phyloP scores from a whole-genome alignment of 179 eudicot genomes.

The Heliamphora ciliata region DNA sequence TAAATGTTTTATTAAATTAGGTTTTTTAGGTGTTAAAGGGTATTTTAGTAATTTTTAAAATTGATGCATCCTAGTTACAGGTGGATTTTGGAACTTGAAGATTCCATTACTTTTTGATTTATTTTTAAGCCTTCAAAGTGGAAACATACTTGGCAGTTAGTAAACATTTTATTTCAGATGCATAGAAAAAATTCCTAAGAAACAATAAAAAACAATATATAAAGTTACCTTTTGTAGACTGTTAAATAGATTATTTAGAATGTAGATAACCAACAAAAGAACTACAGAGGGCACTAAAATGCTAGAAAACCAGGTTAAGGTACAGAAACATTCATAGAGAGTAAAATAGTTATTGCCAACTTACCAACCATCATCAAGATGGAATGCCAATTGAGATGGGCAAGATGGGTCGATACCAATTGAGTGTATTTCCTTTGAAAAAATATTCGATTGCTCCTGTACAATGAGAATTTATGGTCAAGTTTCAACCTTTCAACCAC shows the following conservation, averaged over 20 bases:
- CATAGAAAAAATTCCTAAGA: neutral
- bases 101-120: too few relatives aligned
- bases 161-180: neutral
- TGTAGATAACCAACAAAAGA: neutral
- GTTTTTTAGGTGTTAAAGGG: too few relatives aligned
- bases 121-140: too few relatives aligned
- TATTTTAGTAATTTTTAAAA: too few relatives aligned
- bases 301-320: neutral
- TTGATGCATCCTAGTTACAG: too few relatives aligned
- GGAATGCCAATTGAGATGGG: conserved; percentile 72
- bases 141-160: neutral
- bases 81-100: too few relatives aligned
- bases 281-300: neutral
- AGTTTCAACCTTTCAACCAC: conserved; percentile 13
- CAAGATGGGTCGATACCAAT: conserved; percentile 69
- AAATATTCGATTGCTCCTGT: conserved; percentile 89
- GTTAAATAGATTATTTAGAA: neutral
- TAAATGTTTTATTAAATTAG: too few relatives aligned
- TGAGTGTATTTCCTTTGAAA: conserved; percentile 74
- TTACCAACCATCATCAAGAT: conserved; percentile 97
- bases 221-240: neutral
- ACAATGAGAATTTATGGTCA: conserved; percentile 10
- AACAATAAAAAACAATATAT: neutral
- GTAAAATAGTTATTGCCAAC: conserved; percentile 17
- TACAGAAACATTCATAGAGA: neutral